Conservation (phyloP, 129 eudicot genomes). For the Chrysanthemum lavandulifolium region DNA sequence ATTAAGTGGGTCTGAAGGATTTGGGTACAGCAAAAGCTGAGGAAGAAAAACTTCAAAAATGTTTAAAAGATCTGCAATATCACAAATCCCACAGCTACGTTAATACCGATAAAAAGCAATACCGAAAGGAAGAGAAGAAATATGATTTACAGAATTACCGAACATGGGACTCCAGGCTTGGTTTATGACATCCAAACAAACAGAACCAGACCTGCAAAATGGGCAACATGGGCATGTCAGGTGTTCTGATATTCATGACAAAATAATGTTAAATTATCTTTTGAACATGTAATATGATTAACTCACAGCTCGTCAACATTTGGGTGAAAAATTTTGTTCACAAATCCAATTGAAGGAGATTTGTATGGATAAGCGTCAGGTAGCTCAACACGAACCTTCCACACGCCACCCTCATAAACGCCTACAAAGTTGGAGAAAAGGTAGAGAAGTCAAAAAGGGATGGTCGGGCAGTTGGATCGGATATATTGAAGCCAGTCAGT, state of each 20-base stretch:
- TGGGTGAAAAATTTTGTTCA: slow-evolving; percentile 66
- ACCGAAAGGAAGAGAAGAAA: not conserved
- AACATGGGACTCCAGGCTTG: slow-evolving; percentile 81
- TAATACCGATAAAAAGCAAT: too few species aligned
- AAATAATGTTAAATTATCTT: not conserved
- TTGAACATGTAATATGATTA: not conserved
- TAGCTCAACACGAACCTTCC: slow-evolving; percentile 68
- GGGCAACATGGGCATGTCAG: not conserved
- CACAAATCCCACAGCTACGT: slow-evolving; percentile 10
- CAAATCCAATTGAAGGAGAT: slow-evolving; percentile 57
- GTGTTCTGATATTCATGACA: not conserved
- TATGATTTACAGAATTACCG: slow-evolving; percentile 29
- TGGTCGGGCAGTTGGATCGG: too few species aligned
- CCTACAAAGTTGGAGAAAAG: slow-evolving; percentile 25
- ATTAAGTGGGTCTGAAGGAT: slow-evolving; percentile 61
- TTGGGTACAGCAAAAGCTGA: slow-evolving; percentile 69
- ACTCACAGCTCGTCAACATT: slow-evolving; percentile 61
- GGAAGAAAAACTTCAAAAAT: slow-evolving; percentile 73
- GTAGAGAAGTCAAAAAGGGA: not conserved
- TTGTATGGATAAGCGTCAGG: slow-evolving; percentile 69
- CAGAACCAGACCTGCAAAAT: slow-evolving; percentile 52
- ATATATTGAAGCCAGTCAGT: too few species aligned
- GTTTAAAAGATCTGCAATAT: slow-evolving; percentile 52
- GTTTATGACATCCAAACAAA: slow-evolving; percentile 66
- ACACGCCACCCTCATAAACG: slow-evolving; percentile 64